A percentile compares a stretch with the other conserved stretches of the same genome.
Evolutionary conservation across 805 yeast genomes (phyloP).

Genomic region (Kuraishia floccosa): DNA sequence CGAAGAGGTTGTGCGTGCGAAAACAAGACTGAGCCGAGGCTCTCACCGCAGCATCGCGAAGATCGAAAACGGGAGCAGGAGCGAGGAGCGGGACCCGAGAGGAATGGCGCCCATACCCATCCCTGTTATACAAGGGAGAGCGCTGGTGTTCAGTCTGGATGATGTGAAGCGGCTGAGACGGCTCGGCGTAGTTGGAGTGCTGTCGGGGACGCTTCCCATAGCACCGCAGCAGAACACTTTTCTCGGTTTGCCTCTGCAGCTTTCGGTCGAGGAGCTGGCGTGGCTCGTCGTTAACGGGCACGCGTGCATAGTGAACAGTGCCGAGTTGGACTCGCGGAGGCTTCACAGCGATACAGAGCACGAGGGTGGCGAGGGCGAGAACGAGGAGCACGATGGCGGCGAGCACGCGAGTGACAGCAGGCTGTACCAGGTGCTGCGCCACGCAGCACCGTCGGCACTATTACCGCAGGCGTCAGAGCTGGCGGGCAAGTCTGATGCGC

Average conservation of each 20-base stretch:
- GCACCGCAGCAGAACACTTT: constrained; percentile 94
- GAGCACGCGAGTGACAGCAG: neutral
- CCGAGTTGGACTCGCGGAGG: neutral
- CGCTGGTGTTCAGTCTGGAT: neutral
- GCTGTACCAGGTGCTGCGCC: too few species aligned
- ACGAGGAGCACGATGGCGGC: neutral
- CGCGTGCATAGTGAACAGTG: constrained; percentile 5
- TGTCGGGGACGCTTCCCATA: constrained; percentile 73
- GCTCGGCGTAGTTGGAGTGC: constrained; percentile 58
- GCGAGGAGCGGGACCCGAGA: too few species aligned
- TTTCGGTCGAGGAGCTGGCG: constrained; percentile 62
- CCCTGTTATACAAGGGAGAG: too few species aligned
- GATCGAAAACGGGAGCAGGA: too few species aligned
- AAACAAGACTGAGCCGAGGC: too few species aligned
- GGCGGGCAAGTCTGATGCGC: neutral
- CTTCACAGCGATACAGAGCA: neutral
- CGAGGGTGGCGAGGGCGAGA: neutral
- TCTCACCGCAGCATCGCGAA: too few species aligned
- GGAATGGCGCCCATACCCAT: too few species aligned
- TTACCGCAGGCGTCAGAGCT: too few species aligned
- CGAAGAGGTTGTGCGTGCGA: too few species aligned
- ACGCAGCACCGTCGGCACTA: too few species aligned
- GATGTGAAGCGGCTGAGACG: neutral
- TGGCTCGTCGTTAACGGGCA: constrained; percentile 36
- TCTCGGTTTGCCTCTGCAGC: constrained; percentile 69